Base-by-base conservation (phyloP, 1,284 basidiomycete species). In the Fomitopsis betulina region DNA sequence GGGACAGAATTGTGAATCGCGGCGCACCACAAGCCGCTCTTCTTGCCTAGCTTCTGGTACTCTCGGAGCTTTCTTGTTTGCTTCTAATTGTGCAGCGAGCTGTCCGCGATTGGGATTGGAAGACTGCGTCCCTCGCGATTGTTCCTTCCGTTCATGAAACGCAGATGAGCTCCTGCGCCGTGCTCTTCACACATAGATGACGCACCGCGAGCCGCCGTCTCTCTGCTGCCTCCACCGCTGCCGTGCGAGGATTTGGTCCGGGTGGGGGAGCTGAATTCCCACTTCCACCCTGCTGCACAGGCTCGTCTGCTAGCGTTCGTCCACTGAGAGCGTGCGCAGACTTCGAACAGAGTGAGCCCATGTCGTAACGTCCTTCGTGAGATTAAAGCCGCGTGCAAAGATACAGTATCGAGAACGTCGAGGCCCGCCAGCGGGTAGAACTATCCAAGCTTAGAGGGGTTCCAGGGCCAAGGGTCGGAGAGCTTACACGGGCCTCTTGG, bases 311-410 rank as follows among this genome's bases (percentile, higher is more conserved):
- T 27, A 87, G 79, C 33, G 77, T 78, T 68, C 86, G 84, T 53
- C 82, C 75, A 54, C 80, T 83, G 19, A 79, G 73, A 60, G 81
- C 76, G 37, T 72, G 70, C 53, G 73, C 75, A 37, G 78, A 68
- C 70, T 87, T 89, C 30, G 87, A 89, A 70, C 86, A 88, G 45
- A 87, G 73, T 54, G 81, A 81, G 61, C 88, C 88, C 88, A 89
- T 88, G 39, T 55, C 32, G 33, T 51, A 51, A 51, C 5, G n/a
- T 63, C 51, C 27, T 35, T 63, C 49, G 17, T 51, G 10, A 35
- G 33, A 47, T 47, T 47, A 47, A 17, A 47, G 45, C 27, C 45
- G 45, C 45, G 45, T 47, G 45, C 49, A 33, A 35, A 27, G 25
- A 35, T 50, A 37, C 19, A 51, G 32, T 32, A 37, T 33, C 8